These are phyloP conservation scores for Eucalyptus brandiana DNA, from an alignment of 345 rosid species.

Conservation along the genomic window DNA sequence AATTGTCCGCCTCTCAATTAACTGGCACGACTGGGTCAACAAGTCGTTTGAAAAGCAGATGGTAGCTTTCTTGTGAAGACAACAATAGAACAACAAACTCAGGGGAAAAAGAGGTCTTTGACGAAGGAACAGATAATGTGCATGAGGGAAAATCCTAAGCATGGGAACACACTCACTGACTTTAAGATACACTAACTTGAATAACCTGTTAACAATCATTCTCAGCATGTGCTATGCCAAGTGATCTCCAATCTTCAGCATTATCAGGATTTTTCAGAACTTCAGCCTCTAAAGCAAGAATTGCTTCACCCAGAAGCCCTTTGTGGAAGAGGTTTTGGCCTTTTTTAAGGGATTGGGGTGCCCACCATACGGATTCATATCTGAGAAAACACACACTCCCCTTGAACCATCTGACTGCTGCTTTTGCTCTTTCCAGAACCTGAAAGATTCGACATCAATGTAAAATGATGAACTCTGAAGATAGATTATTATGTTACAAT, in stretches of 20 bases:
- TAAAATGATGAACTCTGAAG: neutral
- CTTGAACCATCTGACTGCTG: constrained; percentile 51
- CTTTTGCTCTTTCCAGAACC: constrained; percentile 71
- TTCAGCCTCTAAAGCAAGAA: constrained; percentile 98
- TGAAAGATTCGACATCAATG: neutral
- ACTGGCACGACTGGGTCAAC: neutral
- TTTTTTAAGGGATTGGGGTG: constrained; percentile 90
- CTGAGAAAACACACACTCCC: constrained; percentile 90
- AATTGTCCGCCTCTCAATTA: neutral
- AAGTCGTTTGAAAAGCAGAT: neutral
- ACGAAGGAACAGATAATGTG: neutral
- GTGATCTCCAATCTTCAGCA: constrained; percentile 97
- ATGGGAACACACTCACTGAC: neutral
- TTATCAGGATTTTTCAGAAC: constrained; percentile 91
- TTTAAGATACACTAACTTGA: neutral
- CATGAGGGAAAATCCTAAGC: neutral
- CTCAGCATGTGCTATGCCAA: constrained; percentile 96
- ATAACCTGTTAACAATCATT: constrained; percentile 97
- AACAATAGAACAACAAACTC: neutral
- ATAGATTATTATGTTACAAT: neutral
- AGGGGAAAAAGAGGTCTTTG: neutral
- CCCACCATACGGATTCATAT: constrained; percentile 97
- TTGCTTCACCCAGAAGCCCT: constrained; percentile 99
- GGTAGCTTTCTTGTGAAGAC: neutral
- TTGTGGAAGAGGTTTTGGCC: constrained; percentile 89